These are phyloP conservation scores for Alnus rubra DNA, from an alignment of 306 rosid genomes.

Conservation along the genomic window DNA sequence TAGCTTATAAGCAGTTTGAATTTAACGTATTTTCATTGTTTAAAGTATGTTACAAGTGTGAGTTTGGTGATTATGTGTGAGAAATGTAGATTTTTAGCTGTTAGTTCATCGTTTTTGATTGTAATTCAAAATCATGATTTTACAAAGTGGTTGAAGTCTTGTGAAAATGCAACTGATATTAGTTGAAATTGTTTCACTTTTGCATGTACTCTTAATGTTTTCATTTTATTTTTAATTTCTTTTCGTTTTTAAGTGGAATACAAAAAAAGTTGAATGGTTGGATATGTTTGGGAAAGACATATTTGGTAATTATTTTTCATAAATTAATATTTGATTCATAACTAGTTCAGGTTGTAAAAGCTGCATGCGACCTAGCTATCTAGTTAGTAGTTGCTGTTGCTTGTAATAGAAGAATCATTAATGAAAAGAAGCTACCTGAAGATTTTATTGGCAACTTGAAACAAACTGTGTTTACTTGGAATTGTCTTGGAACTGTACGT, in stretches of 20 bases:
- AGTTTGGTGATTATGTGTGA: slow-evolving; percentile 1
- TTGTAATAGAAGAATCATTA: not conserved
- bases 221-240: not conserved
- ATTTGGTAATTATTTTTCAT: slow-evolving; percentile 3
- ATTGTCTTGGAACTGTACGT: not conserved
- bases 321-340: no score
- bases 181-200: slow-evolving; percentile 1
- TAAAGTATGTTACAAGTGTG: not conserved
- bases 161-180: not conserved
- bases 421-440: not conserved
- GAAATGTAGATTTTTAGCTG: not conserved
- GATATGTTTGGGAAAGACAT: not conserved
- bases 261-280: not conserved
- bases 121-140: not conserved
- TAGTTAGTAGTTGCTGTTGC: not conserved
- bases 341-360: not conserved
- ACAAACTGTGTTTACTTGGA: not conserved
- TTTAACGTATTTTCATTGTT: not conserved
- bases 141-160: not conserved
- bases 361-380: not conserved
- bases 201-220: not conserved
- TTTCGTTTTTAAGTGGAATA: not conserved
- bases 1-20: not conserved
- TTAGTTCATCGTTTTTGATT: not conserved
- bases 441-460: not conserved